Evolutionary conservation across 495 filamentous ascomycete genomes (phyloP).

Genomic region (Pseudoneurospora amorphoporcata): DNA sequence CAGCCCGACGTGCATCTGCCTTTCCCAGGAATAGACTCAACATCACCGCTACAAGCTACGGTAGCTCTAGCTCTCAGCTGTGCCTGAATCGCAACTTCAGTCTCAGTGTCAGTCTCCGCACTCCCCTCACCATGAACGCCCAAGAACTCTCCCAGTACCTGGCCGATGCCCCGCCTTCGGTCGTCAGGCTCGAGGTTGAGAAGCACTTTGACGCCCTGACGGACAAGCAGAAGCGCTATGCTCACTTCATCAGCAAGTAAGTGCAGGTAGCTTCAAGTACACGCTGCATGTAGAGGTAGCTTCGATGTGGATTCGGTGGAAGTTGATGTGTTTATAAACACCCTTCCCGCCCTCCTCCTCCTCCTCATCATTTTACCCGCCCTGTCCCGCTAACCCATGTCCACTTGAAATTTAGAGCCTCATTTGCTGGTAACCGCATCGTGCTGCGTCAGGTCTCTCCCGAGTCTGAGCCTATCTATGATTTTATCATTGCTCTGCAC

Average conservation of each 20-base stretch:
- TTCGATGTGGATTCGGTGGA: background rate
- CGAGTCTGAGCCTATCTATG: slow-evolving; percentile 83
- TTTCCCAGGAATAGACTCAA: background rate
- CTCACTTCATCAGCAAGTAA: slow-evolving; percentile 83
- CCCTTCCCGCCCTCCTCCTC: background rate
- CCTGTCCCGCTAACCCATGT: slow-evolving; percentile 1
- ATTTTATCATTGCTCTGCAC: slow-evolving; percentile 78
- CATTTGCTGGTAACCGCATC: slow-evolving; percentile 74
- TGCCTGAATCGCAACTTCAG: background rate
- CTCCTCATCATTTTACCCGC: background rate
- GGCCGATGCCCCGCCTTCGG: slow-evolving; percentile 78
- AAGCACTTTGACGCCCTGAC: slow-evolving; percentile 78
- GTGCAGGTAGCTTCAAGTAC: background rate
- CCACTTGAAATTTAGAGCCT: slow-evolving; percentile 47
- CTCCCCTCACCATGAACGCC: slow-evolving; percentile 32
- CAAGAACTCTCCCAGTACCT: slow-evolving; percentile 60
- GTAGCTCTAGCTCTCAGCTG: background rate
- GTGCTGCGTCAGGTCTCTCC: slow-evolving; percentile 82
- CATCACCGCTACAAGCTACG: slow-evolving; percentile 1
- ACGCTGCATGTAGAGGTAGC: background rate
- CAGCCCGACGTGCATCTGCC: slow-evolving; percentile 1
- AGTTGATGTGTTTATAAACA: background rate
- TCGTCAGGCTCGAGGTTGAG: slow-evolving; percentile 78
- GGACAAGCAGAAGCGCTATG: slow-evolving; percentile 74
- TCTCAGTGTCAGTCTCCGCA: background rate